These are phyloP conservation scores for Fusarium buxicola DNA, from an alignment of 2,329 filamentous ascomycete genomes.

Conservation along the genomic window DNA sequence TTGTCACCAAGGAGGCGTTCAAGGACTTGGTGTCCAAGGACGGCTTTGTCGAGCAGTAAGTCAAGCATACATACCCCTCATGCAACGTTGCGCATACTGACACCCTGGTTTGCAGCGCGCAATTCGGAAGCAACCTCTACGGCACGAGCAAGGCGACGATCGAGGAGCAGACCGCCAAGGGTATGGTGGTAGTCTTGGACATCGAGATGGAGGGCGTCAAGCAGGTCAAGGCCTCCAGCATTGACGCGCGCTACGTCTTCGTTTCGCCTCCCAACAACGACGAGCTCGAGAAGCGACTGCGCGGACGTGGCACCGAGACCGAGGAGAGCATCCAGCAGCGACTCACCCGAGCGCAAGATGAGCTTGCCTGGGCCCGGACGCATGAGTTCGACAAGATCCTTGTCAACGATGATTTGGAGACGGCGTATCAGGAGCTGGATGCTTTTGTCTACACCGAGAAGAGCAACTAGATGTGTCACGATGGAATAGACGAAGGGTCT, in stretches of 20 bases:
- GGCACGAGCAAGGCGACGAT: slow-evolving; percentile 86
- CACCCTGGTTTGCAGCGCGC: slow-evolving; percentile 60
- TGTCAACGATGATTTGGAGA: slow-evolving; percentile 59
- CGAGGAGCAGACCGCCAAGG: slow-evolving; percentile 76
- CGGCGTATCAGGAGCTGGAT: slow-evolving; percentile 65
- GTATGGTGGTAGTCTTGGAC: slow-evolving; percentile 83
- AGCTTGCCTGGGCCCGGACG: slow-evolving; percentile 78
- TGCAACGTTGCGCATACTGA: slow-evolving; percentile 7
- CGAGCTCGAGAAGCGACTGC: slow-evolving; percentile 78
- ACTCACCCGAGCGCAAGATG: slow-evolving; percentile 76
- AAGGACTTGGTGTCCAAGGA: slow-evolving; percentile 71
- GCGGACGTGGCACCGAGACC: slow-evolving; percentile 80
- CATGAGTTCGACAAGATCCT: slow-evolving; percentile 62
- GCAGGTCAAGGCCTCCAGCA: slow-evolving; percentile 83
- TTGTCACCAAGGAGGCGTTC: slow-evolving; percentile 74
- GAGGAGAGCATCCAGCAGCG: slow-evolving; percentile 78
- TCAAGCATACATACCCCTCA: background rate
- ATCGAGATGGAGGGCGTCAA: slow-evolving; percentile 99
- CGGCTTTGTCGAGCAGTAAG: slow-evolving; percentile 80
- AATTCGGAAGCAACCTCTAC: slow-evolving; percentile 88
- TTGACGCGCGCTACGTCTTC: slow-evolving; percentile 86
- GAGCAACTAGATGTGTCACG: slow-evolving; percentile 11
- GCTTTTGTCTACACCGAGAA: slow-evolving; percentile 56
- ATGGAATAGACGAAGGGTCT: background rate
- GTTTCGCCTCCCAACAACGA: slow-evolving; percentile 82